These are phyloP conservation scores for Penicillium turbatum DNA, from an alignment of 495 filamentous ascomycete species.

Conservation along the genomic window DNA sequence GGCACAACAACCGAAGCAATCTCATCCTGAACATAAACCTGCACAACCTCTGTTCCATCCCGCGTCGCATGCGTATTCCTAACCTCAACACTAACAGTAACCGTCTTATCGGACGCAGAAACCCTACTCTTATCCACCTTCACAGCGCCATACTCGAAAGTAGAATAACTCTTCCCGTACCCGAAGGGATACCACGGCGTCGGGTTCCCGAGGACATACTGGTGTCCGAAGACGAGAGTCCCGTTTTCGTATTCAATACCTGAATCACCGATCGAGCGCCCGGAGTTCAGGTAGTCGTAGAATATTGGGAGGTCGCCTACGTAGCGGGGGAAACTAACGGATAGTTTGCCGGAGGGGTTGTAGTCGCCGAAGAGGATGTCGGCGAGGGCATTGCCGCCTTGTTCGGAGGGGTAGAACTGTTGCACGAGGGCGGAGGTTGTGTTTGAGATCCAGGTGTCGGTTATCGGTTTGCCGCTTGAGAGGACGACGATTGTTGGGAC, in stretches of 20 bases:
- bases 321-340: conserved; percentile 60
- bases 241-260: conserved; percentile 51
- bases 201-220: conserved; percentile 59
- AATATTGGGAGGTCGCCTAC: conserved; percentile 63
- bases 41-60: conserved; percentile 64
- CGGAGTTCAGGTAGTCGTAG: conserved; percentile 68
- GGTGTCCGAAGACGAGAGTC: conserved; percentile 58
- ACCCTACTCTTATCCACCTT: conserved; percentile 42
- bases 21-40: conserved; percentile 60
- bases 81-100: conserved; percentile 51
- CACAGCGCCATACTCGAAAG: conserved; percentile 52
- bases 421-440: conserved; percentile 58
- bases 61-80: conserved; percentile 50
- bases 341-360: conserved; percentile 63
- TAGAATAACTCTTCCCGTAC: conserved; percentile 63
- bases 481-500: conserved; percentile 67
- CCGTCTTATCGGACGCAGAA: conserved; percentile 34
- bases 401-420: conserved; percentile 67
- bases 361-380: conserved; percentile 65
- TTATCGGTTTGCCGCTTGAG: conserved; percentile 65
- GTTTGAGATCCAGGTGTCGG: conserved; percentile 61
- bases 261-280: conserved; percentile 46
- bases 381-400: conserved; percentile 58
- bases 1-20: conserved; percentile 61
- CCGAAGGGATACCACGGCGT: conserved; percentile 62